Evolutionary conservation across 768 basidiomycete genomes (phyloP), one percentile per base, ranked within the genome.

Genomic region (Kwoniella bestiolae): DNA sequence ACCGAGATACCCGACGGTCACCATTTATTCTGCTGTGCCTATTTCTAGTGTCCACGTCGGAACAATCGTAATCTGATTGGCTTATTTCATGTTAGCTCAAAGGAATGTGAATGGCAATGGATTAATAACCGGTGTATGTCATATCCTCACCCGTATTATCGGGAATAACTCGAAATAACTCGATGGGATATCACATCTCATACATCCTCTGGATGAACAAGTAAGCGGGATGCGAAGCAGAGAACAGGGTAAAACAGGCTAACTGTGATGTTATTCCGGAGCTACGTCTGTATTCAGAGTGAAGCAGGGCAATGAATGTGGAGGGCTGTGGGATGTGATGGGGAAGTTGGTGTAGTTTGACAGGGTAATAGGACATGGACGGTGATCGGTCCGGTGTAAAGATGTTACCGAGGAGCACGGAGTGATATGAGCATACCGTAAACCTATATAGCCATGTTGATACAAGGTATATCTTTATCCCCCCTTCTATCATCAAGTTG

Each of bases 401-500:
- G 26, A 26, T 47, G 46, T 55, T 55, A 35, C 52, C 52, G 52
- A 55, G 52, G 29, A 21, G 7, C 32, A 32, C 32, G 32, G 34
- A 21, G 12, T 11, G n/a, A n/a, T n/a, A n/a, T n/a, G n/a, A n/a
- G n/a, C n/a, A n/a, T n/a, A n/a, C n/a, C n/a, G n/a, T n/a, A n/a
- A n/a, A n/a, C n/a, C n/a, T n/a, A n/a, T n/a, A n/a, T n/a, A n/a
- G n/a, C n/a, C n/a, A 21, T 32, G 9, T 25, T 2, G 31, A 55
- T n/a, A n/a, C n/a, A 55, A 21, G 52, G 52, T 55, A 55, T 55
- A 55, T 55, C 52, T n/a, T n/a, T n/a, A 12, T 55, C 34, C 52
- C 52, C 52, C 52, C 52, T 55, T 55, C n/a, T n/a, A n/a, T n/a
- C n/a, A n/a, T n/a, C n/a, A n/a, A n/a, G 31, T 55, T 55, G 31